These are phyloP conservation scores for Dioscorea cayenensis DNA, from an alignment of 116 monocot genomes.

Conservation along the genomic window DNA sequence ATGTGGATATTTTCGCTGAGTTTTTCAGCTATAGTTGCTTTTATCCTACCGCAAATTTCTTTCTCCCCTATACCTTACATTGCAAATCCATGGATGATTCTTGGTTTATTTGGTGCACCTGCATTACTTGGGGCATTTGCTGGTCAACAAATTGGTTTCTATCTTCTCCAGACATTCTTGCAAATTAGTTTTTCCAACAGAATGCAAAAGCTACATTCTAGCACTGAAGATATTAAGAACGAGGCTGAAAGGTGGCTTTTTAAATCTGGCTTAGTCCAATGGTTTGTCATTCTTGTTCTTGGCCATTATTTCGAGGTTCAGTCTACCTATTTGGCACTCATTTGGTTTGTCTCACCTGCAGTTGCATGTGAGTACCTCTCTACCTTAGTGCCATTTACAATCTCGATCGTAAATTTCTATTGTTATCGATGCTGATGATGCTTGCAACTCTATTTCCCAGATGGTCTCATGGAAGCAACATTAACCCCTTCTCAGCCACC, in stretches of 20 bases:
- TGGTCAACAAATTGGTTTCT: conserved; percentile 88
- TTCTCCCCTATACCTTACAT: conserved; percentile 68
- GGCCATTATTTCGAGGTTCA: conserved; percentile 62
- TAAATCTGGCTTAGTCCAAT: conserved; percentile 86
- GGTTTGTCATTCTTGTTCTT: conserved; percentile 63
- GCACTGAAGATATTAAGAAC: conserved; percentile 25
- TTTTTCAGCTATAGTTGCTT: conserved; percentile 58
- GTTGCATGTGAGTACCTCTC: conserved; percentile 70
- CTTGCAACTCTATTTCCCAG: conserved; percentile 26
- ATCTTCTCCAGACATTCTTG: conserved; percentile 51
- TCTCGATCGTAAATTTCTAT: not conserved
- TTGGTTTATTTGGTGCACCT: conserved; percentile 87
- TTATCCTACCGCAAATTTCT: conserved; percentile 54
- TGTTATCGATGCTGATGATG: not conserved
- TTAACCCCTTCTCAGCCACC: conserved; percentile 69
- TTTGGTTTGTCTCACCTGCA: conserved; percentile 90
- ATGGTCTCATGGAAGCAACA: conserved; percentile 95
- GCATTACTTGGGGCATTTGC: conserved; percentile 73
- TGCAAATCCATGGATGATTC: conserved; percentile 66
- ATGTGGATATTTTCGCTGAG: conserved; percentile 72
- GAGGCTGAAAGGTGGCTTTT: conserved; percentile 98
- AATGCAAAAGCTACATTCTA: conserved; percentile 8
- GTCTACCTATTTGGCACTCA: conserved; percentile 76
- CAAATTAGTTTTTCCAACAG: conserved; percentile 17
- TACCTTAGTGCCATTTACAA: not conserved